phyloP scores from a whole-genome alignment of 768 basidiomycete genomes.

The Tremella yokohamensis region DNA sequence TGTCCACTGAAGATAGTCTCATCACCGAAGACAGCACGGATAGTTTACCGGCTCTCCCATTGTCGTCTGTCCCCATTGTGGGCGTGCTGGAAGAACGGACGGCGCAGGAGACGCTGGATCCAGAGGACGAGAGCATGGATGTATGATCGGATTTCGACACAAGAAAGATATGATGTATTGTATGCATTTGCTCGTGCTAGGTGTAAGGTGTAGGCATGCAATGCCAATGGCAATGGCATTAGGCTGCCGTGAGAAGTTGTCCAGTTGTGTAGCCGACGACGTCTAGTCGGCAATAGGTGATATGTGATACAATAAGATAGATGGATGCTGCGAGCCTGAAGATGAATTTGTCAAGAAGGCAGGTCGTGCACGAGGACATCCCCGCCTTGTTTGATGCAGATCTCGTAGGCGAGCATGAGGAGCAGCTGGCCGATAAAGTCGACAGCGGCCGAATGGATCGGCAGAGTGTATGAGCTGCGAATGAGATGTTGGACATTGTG shows the following conservation, averaged over 20 bases:
- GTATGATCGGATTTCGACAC: background rate
- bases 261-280: no score
- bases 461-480: constrained; percentile 72
- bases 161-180: background rate
- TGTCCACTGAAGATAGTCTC: constrained; percentile 11
- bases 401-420: constrained; percentile 58
- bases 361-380: constrained; percentile 28
- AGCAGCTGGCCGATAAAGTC: constrained; percentile 78
- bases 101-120: constrained; percentile 8
- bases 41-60: constrained; percentile 8
- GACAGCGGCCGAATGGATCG: constrained; percentile 82
- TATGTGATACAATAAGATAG: background rate
- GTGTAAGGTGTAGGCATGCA: background rate
- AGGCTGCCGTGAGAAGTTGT: no score
- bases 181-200: constrained; percentile 5
- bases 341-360: background rate
- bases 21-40: constrained; percentile 8
- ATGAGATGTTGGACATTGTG: background rate
- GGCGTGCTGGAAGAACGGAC: constrained; percentile 27
- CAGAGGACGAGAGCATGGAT: constrained; percentile 4
- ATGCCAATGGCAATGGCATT: no score
- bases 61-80: constrained; percentile 5
- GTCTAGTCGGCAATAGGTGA: no score
- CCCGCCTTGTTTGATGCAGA: constrained; percentile 30
- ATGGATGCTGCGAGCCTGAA: background rate